A percentile compares a stretch with the other conserved stretches of the same genome.
These are phyloP conservation scores for Penicillium longicatenatum DNA, from an alignment of 495 filamentous ascomycete species.

Conservation along the genomic window DNA sequence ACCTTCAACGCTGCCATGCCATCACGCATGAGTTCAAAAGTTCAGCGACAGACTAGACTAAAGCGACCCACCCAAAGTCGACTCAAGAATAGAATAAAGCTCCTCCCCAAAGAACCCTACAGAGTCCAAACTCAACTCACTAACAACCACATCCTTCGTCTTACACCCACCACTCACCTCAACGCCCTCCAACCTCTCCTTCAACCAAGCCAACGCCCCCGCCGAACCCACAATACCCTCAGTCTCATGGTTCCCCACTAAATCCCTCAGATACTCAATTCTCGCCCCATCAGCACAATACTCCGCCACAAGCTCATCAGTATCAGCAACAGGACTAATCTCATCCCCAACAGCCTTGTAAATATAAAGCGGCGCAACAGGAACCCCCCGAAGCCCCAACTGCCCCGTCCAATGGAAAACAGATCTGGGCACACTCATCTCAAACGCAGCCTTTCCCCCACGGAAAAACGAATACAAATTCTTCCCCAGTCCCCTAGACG, in stretches of 20 bases:
- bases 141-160: not conserved
- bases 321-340: conserved; percentile 41
- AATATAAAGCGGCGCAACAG: conserved; percentile 47
- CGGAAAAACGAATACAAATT: not conserved
- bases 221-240: conserved; percentile 10
- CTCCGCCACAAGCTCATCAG: conserved; percentile 41
- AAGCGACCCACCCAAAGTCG: not conserved
- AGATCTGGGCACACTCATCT: not conserved
- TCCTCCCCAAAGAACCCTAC: not conserved
- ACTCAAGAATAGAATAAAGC: not conserved
- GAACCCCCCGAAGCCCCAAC: conserved; percentile 29
- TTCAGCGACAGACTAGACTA: too few relatives aligned
- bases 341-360: conserved; percentile 56
- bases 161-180: conserved; percentile 11
- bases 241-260: conserved; percentile 14
- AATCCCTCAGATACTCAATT: conserved; percentile 17
- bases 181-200: conserved; percentile 12
- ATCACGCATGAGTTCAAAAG: too few relatives aligned
- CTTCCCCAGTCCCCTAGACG: not conserved
- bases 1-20: too few relatives aligned
- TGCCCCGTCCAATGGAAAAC: conserved; percentile 14
- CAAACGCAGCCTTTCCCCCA: not conserved
- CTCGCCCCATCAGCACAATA: conserved; percentile 32
- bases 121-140: not conserved
- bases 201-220: conserved; percentile 14